Conservation (phyloP, 2,329 filamentous ascomycete species). For the Venturia oleaginea region DNA sequence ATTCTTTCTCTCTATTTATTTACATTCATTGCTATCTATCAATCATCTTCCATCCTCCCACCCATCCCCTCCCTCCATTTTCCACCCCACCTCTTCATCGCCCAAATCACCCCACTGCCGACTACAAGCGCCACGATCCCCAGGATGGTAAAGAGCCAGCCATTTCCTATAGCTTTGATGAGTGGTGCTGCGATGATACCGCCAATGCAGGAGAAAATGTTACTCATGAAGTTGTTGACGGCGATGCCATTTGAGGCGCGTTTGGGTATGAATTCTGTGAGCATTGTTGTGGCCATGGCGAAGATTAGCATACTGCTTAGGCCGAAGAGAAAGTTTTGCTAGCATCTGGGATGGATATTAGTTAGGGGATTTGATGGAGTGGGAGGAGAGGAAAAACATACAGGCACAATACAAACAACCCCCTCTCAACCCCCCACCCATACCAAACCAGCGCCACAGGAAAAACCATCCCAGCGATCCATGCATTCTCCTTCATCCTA, state of each 20-base stretch:
- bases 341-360: slow-evolving; percentile 15
- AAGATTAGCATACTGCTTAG: slow-evolving; percentile 32
- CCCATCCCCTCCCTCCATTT: slow-evolving; percentile 58
- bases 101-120: slow-evolving; percentile 49
- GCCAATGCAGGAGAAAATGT: slow-evolving; percentile 29
- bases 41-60: slow-evolving; percentile 9
- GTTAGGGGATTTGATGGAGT: background rate
- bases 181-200: slow-evolving; percentile 29
- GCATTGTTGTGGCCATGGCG: slow-evolving; percentile 29
- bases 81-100: slow-evolving; percentile 50
- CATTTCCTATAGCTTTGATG: slow-evolving; percentile 28
- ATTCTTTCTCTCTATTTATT: no score
- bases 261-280: slow-evolving; percentile 32
- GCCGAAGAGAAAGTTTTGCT: slow-evolving; percentile 34
- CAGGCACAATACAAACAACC: slow-evolving; percentile 26
- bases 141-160: slow-evolving; percentile 31
- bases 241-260: slow-evolving; percentile 28
- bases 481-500: slow-evolving; percentile 33
- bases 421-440: slow-evolving; percentile 27
- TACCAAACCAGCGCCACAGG: slow-evolving; percentile 30
- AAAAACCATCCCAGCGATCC: slow-evolving; percentile 28
- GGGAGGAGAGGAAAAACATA: slow-evolving; percentile 8
- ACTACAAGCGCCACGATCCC: slow-evolving; percentile 37
- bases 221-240: slow-evolving; percentile 32
- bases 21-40: no score